Conservation (phyloP, 352 stramenopile species). For the Elongisporangium undulatum region DNA sequence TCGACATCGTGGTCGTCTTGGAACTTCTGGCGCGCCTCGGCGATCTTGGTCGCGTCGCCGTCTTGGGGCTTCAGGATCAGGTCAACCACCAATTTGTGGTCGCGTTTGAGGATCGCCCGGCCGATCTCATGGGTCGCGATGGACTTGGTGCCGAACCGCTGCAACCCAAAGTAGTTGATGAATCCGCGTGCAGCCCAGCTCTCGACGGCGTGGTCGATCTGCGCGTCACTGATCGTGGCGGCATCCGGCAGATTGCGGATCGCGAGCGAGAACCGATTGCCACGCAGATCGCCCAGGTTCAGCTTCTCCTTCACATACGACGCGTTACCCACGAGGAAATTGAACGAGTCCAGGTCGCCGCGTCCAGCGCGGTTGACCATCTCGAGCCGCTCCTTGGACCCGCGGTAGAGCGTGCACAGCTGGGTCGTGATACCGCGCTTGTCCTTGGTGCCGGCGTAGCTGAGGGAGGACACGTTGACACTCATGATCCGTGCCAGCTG, state of each 20-base stretch:
- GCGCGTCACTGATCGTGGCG: conserved; percentile 45
- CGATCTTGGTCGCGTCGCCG: conserved; percentile 73
- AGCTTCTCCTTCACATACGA: conserved; percentile 87
- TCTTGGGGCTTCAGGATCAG: conserved; percentile 88
- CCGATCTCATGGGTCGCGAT: conserved; percentile 90
- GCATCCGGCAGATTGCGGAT: conserved; percentile 87
- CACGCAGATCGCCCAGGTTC: conserved; percentile 89
- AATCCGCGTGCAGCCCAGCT: conserved; percentile 88
- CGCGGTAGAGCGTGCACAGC: conserved; percentile 89
- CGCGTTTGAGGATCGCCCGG: conserved; percentile 89
- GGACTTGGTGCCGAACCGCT: conserved; percentile 93
- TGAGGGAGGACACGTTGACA: conserved; percentile 69
- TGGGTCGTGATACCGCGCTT: conserved; percentile 96
- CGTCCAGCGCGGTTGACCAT: conserved; percentile 65
- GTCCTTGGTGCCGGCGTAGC: conserved; percentile 96
- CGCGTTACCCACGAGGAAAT: conserved; percentile 93
- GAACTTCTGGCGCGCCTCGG: conserved; percentile 59
- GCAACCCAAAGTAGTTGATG: conserved; percentile 98
- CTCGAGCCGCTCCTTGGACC: conserved; percentile 72
- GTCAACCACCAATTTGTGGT: conserved; percentile 89
- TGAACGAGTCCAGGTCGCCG: conserved; percentile 61
- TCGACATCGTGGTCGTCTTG: conserved; percentile 52
- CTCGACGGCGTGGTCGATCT: conserved; percentile 59
- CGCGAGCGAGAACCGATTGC: conserved; percentile 95
- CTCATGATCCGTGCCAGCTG: conserved; percentile 76